Percentiles rank a stretch among this genome's conserved stretches.
These are phyloP conservation scores for Sisymbrium altissimum DNA, from an alignment of 345 rosid species.

Conservation along the genomic window DNA sequence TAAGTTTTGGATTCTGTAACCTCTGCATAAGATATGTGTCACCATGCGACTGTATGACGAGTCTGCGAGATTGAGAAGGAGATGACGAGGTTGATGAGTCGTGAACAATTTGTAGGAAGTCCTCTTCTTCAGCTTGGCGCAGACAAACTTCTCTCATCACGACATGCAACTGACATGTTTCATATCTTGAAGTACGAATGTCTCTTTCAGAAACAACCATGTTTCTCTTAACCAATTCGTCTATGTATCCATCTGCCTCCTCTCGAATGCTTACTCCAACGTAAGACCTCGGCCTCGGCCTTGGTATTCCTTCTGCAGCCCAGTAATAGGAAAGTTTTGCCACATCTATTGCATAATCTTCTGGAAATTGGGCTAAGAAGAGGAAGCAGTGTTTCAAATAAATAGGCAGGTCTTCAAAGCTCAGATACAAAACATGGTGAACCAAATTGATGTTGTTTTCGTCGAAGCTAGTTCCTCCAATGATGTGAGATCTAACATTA, in stretches of 20 bases:
- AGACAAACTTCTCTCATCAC: constrained; percentile 29
- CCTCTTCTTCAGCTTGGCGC: constrained; percentile 20
- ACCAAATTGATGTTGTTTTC: background rate
- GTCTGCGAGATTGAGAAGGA: constrained; percentile 29
- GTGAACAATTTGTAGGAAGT: background rate
- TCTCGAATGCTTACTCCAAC: constrained; percentile 10
- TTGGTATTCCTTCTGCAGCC: constrained; percentile 35
- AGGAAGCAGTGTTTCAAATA: constrained; percentile 16
- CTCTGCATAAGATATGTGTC: background rate
- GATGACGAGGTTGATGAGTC: background rate
- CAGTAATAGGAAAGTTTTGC: constrained; percentile 22
- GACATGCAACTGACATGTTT: constrained; percentile 10
- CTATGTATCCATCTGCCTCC: constrained; percentile 8
- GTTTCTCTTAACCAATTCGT: constrained; percentile 26
- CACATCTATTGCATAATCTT: constrained; percentile 20
- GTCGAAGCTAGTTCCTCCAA: background rate
- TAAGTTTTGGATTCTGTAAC: background rate
- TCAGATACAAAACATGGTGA: background rate
- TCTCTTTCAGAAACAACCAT: constrained; percentile 31
- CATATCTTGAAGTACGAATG: background rate
- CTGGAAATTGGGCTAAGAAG: constrained; percentile 8
- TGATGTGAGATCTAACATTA: background rate
- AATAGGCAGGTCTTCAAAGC: constrained; percentile 13
- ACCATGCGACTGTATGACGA: constrained; percentile 1
- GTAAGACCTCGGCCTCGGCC: background rate